Base-by-base conservation (phyloP, 1,284 basidiomycete genomes). In the Malassezia furfur region DNA sequence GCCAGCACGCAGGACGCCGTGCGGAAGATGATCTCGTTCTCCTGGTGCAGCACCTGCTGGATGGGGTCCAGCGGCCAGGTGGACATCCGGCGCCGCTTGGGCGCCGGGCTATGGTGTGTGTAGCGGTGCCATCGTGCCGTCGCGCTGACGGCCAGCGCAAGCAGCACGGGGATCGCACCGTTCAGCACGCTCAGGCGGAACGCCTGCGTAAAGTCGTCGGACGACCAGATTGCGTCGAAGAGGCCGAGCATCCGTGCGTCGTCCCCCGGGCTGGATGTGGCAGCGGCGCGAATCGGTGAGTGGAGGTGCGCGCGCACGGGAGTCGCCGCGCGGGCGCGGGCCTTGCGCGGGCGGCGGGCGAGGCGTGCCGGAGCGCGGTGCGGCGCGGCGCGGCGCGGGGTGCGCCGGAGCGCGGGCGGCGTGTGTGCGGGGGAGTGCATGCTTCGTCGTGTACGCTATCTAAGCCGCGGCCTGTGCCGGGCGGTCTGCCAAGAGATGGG, bases 1-100 rank as follows among this genome's bases (percentile, higher is more conserved):
- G 52, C 50, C 10, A 61, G 38, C 1, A 32, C 45, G 21, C 54
- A 34, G 2, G 43, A 28, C 32, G 43, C 45, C 14, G 48, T 44
- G 0, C 36, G 44, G 17, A 56, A 44, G 41, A 53, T 48, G 2
- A n/a, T 32, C 28, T 57, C 49, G 40, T 55, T 44, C 3, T 63
- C 68, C 50, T 68, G 66, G 52, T 68, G 64, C 36, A 72, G 50
- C 37, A 72, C 66, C 48, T 68, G 66, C 25, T 45, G 25, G 7
- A 45, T 31, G 9, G 43, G 43, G 15, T 45, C 43, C 5, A 25
- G 28, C 22, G 25, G 22, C 43, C 43, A n/a, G 22, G 28, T 28
- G 1, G 25, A n/a, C 15, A 9, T 7, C 14, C 43, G 43, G 43
- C 43, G 43, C 8, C 15, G 43, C 43, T 21, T 43, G 40, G 21